Conservation (phyloP, 2,329 filamentous ascomycete genomes). For the Taxawa tesnikishii region DNA sequence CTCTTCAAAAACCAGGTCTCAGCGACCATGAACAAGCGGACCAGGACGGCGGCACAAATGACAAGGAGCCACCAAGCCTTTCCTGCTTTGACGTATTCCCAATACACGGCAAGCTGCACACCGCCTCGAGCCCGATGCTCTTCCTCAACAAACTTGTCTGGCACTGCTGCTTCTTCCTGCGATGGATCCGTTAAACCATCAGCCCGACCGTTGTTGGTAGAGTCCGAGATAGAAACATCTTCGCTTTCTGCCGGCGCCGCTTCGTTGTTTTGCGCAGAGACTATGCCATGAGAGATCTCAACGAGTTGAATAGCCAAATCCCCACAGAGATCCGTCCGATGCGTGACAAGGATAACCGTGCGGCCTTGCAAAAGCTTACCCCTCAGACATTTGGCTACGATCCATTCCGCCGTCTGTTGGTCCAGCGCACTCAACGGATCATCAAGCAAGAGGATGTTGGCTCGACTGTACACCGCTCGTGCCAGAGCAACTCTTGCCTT, state of each 20-base stretch:
- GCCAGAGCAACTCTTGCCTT: constrained; percentile 35
- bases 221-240: too few relatives aligned
- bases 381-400: constrained; percentile 45
- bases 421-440: constrained; percentile 36
- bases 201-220: too few relatives aligned
- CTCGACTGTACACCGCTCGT: constrained; percentile 32
- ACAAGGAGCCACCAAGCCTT: constrained; percentile 63
- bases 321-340: constrained; percentile 58
- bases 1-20: constrained; percentile 74
- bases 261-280: too few relatives aligned
- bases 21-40: constrained; percentile 51
- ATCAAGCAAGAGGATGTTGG: constrained; percentile 33
- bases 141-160: constrained; percentile 69
- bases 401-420: constrained; percentile 50
- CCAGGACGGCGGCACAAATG: constrained; percentile 49
- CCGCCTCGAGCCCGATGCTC: constrained; percentile 63
- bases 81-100: constrained; percentile 74
- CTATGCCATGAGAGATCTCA: constrained; percentile 51
- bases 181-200: constrained; percentile 26
- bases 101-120: constrained; percentile 65
- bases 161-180: constrained; percentile 39
- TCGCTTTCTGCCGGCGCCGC: too few relatives aligned
- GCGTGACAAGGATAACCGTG: constrained; percentile 49
- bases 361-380: constrained; percentile 43
- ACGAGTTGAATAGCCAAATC: constrained; percentile 63